These are phyloP conservation scores for Sugiyamaella lignohabitans DNA, from an alignment of 805 yeast species.

Conservation along the genomic window DNA sequence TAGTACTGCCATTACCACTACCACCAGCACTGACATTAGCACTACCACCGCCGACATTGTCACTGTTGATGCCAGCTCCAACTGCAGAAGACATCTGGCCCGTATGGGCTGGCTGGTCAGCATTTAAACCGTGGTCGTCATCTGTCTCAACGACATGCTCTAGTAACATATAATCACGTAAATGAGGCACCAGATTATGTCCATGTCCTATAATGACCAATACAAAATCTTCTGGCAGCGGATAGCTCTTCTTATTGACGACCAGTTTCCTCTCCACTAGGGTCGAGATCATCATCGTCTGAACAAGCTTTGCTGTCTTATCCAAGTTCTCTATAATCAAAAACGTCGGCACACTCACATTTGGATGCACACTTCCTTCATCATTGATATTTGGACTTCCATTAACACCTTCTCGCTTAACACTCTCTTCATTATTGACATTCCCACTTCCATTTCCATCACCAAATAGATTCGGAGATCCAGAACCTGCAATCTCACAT, in stretches of 20 bases:
- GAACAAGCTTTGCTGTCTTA: not conserved
- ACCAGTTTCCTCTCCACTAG: not conserved
- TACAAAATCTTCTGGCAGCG: conserved; percentile 7
- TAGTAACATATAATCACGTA: conserved; percentile 13
- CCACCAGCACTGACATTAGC: not conserved
- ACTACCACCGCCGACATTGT: not conserved
- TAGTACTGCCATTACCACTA: not conserved
- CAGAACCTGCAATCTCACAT: not conserved
- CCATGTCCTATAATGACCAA: conserved; percentile 8
- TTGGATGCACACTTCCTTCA: too few species aligned
- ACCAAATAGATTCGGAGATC: not conserved
- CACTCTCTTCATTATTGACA: too few species aligned
- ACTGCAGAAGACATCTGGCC: too few species aligned
- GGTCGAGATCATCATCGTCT: not conserved
- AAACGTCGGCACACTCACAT: not conserved
- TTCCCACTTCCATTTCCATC: too few species aligned
- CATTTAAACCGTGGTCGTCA: too few species aligned
- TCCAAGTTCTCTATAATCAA: not conserved
- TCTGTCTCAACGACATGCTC: not conserved
- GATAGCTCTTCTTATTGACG: not conserved
- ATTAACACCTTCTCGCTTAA: too few species aligned
- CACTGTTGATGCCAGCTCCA: not conserved
- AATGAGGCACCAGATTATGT: conserved; percentile 7
- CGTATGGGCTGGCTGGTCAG: too few species aligned
- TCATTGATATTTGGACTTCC: not conserved